These are phyloP conservation scores for Zymoseptoria crescenta DNA, from an alignment of 2,329 filamentous ascomycete species.

Conservation along the genomic window DNA sequence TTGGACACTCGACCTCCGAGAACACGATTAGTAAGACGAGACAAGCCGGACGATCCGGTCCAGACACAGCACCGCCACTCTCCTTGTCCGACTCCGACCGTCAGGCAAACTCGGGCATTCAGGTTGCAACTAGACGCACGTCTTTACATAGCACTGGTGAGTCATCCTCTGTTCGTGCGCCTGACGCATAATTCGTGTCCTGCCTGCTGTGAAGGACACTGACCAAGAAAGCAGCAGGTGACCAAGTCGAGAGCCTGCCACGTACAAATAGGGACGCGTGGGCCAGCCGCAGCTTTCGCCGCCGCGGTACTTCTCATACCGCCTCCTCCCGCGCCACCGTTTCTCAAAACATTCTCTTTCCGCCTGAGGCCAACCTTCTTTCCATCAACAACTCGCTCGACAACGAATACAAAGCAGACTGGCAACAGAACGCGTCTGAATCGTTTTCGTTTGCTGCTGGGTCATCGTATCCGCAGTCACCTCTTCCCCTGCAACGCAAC, in stretches of 20 bases:
- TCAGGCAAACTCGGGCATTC: background rate
- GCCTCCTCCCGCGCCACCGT: background rate
- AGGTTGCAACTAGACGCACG: background rate
- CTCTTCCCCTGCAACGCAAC: background rate
- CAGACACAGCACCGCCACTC: background rate
- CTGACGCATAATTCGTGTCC: background rate
- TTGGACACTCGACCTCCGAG: background rate
- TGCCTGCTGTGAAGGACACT: background rate
- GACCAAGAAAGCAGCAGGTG: background rate
- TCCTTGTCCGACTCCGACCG: too few relatives aligned
- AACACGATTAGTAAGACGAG: background rate
- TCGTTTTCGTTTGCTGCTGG: background rate
- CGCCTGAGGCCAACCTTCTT: slow-evolving; percentile 2
- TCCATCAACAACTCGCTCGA: background rate
- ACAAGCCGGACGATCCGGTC: background rate
- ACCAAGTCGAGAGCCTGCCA: background rate
- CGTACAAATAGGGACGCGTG: background rate
- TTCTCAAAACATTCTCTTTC: slow-evolving; percentile 1
- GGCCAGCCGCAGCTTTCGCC: background rate
- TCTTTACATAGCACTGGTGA: background rate
- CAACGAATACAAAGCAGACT: background rate
- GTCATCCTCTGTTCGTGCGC: background rate
- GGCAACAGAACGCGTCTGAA: background rate
- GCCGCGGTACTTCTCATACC: background rate
- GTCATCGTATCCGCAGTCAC: too few relatives aligned